A percentile compares a stretch with the other conserved stretches of the same genome.
Evolutionary conservation across 2,329 filamentous ascomycete species (phyloP).

Genomic region (Fusarium hainanense): DNA sequence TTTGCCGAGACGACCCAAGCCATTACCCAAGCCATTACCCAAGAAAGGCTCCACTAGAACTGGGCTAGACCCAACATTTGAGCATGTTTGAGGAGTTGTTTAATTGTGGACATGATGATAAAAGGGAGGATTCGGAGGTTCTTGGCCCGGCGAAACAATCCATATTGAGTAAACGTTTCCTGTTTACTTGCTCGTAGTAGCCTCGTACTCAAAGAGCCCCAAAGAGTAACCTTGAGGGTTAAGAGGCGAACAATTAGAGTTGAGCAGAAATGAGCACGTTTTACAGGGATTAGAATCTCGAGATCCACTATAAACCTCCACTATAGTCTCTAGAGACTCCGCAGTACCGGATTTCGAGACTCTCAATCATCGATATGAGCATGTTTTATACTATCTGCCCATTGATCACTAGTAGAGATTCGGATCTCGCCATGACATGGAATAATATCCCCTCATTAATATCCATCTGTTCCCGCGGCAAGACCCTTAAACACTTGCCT

Average conservation of each 20-base stretch:
- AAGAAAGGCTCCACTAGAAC: conserved; percentile 22
- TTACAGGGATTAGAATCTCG: conserved; percentile 34
- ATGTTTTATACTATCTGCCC: conserved; percentile 3
- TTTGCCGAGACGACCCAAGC: background rate
- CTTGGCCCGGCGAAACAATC: conserved; percentile 39
- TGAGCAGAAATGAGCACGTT: conserved; percentile 56
- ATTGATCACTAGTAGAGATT: background rate
- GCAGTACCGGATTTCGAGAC: conserved; percentile 19
- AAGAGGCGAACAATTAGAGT: conserved; percentile 17
- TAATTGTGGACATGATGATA: conserved; percentile 12
- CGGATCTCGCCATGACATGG: conserved; percentile 8
- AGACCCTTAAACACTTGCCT: conserved; percentile 1
- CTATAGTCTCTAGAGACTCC: conserved; percentile 9
- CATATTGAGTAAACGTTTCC: conserved; percentile 37
- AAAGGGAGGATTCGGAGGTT: background rate
- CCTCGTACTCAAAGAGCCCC: background rate
- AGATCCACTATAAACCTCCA: conserved; percentile 15
- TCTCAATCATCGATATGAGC: conserved; percentile 1
- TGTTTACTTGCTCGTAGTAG: conserved; percentile 38
- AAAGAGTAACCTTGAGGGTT: too few relatives aligned
- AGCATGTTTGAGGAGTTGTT: conserved; percentile 31
- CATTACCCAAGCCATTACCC: background rate
- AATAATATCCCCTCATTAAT: conserved; percentile 21
- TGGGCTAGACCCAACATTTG: conserved; percentile 6
- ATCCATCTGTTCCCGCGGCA: conserved; percentile 12